phyloP scores from a whole-genome alignment of 1,139 yeast species.

The Wickerhamomyces sp. region DNA sequence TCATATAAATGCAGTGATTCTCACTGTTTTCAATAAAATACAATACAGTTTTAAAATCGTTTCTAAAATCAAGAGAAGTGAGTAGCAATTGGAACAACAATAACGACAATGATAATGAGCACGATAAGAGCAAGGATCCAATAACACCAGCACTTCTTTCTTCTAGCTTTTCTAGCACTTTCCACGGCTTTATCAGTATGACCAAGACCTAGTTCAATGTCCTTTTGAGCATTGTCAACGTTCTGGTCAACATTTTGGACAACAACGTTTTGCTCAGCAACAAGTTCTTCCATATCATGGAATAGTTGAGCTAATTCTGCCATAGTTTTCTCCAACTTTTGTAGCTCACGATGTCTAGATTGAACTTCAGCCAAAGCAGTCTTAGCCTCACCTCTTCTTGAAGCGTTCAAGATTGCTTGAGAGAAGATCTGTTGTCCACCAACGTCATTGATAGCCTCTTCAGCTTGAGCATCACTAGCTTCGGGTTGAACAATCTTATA shows the following conservation, averaged over 20 bases:
- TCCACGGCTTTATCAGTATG: constrained; percentile 89
- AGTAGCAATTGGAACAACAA: constrained; percentile 23
- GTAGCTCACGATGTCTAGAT: constrained; percentile 91
- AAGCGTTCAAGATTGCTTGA: constrained; percentile 86
- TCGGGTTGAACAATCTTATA: constrained; percentile 90
- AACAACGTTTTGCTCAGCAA: constrained; percentile 91
- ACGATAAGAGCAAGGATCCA: constrained; percentile 54
- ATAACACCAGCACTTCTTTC: constrained; percentile 86
- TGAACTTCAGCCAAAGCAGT: constrained; percentile 95
- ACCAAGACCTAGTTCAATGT: constrained; percentile 91
- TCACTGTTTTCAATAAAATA: too few species aligned
- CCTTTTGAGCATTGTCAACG: constrained; percentile 79
- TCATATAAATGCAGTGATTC: not conserved
- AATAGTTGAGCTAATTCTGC: constrained; percentile 92
- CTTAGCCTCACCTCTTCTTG: constrained; percentile 95
- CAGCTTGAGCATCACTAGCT: constrained; percentile 81
- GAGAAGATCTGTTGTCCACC: constrained; percentile 90
- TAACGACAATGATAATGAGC: constrained; percentile 66
- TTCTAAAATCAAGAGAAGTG: constrained; percentile 10
- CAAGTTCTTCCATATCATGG: constrained; percentile 95
- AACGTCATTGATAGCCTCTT: constrained; percentile 78
- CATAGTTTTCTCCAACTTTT: constrained; percentile 93
- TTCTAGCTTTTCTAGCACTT: constrained; percentile 87
- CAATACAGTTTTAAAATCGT: not conserved
- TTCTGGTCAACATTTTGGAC: constrained; percentile 81